Percentiles rank a stretch among this genome's conserved stretches.
These are phyloP conservation scores for Pachysolen tannophilus DNA, from an alignment of 805 yeast genomes.

Conservation along the genomic window DNA sequence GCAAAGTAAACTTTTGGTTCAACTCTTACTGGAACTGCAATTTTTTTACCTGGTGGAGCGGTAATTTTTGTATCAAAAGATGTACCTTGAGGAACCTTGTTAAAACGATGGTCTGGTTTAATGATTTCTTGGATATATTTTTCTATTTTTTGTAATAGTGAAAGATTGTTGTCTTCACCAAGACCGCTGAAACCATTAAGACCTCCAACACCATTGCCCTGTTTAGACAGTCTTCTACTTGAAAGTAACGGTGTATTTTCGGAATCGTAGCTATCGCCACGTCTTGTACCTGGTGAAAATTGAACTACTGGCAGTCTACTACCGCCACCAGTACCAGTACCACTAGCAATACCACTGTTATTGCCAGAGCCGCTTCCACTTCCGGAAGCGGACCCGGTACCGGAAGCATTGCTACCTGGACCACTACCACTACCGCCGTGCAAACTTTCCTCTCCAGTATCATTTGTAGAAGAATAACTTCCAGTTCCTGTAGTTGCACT, in stretches of 20 bases:
- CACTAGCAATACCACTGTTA: too few relatives aligned
- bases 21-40: conserved; percentile 85
- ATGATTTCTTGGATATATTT: conserved; percentile 10
- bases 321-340: too few relatives aligned
- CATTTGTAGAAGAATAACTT: too few relatives aligned
- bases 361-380: too few relatives aligned
- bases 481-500: conserved; percentile 31
- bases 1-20: conserved; percentile 99
- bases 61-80: conserved; percentile 46
- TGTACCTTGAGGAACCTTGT: conserved; percentile 59
- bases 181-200: conserved; percentile 17
- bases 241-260: conserved; percentile 34
- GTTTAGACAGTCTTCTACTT: conserved; percentile 19
- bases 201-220: conserved; percentile 7
- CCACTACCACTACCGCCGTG: too few relatives aligned
- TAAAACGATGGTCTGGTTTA: conserved; percentile 37
- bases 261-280: conserved; percentile 7
- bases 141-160: conserved; percentile 1
- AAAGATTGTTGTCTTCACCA: conserved; percentile 11
- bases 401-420: too few relatives aligned
- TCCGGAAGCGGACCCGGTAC: too few relatives aligned
- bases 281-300: background rate
- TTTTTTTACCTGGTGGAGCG: conserved; percentile 80
- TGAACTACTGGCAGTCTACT: background rate
- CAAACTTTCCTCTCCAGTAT: too few relatives aligned